Base-by-base conservation (phyloP, 352 stramenopile species). In the Phytopythium helicoides region DNA sequence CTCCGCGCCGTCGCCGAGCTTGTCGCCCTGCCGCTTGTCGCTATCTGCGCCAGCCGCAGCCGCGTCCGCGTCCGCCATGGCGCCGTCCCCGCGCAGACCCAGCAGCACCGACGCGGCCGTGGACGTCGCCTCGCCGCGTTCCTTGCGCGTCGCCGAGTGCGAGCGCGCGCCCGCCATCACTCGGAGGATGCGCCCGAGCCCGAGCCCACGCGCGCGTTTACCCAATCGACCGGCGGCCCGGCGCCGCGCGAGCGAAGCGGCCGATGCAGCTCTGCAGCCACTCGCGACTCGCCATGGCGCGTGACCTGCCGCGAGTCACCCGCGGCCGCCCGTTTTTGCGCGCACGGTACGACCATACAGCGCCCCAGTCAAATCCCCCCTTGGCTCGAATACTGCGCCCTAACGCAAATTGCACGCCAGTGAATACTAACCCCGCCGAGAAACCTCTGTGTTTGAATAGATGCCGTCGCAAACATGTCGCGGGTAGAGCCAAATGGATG, bases 241-340 rank as follows among this genome's bases (percentile, higher is more conserved):
- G n/a, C n/a, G n/a, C n/a, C n/a, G n/a, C n/a, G n/a, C n/a, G 11
- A 3, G 42, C 42, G 42, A 36, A n/a, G 2, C 41, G 23, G 21
- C 41, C 6, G 40, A 12, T 23, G 19, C 19, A 47, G 40, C 40
- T 14, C 26, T 9, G 45, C 28, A 51, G 28, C 45, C 45, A 51
- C 45, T 51, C 25, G 45, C 45, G 28, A 11, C n/a, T 3, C 45
- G 45, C 10, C 16, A 49, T 26, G 18, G 25, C 16, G 44, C 18
- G 28, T 51, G 45, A 51, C 45, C 45, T 51, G 45, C 25, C 28
- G 45, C 45, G 45, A 26, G 45, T 51, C 45, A 51, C 21, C 41
- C 8, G 28, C 3, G 45, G 45, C 45, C 45, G 45, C 45, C 45
- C 25, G 45, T 51, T 51, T 51, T 18, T 51, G n/a, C 45, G 45